Percentiles rank a stretch among this genome's conserved stretches.
Conservation (phyloP, 768 basidiomycete species). For the Russula brevipes region DNA sequence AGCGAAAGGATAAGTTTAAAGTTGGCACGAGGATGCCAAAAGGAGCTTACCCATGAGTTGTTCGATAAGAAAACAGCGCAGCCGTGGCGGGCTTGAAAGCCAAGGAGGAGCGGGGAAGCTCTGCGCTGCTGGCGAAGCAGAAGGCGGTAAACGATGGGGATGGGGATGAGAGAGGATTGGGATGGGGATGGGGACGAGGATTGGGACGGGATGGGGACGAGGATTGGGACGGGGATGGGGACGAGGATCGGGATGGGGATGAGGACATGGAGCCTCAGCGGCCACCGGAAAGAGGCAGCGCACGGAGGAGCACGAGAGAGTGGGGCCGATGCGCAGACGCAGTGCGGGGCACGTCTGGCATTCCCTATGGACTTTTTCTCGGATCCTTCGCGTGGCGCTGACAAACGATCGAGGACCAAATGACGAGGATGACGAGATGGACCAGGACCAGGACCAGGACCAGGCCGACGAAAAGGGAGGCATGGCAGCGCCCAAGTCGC, state of each 20-base stretch:
- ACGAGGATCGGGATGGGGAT: too few relatives aligned
- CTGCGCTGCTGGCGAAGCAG: not conserved
- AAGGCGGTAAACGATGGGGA: constrained; percentile 36
- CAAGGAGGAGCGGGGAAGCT: too few relatives aligned
- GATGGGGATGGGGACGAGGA: too few relatives aligned
- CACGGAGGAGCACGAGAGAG: constrained; percentile 29
- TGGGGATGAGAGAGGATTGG: too few relatives aligned
- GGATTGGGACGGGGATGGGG: constrained; percentile 14
- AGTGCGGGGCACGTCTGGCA: not conserved
- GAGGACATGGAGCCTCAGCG: constrained; percentile 27
- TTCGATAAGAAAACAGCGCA: too few relatives aligned
- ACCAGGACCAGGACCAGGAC: too few relatives aligned
- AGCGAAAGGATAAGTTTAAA: too few relatives aligned
- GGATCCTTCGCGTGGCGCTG: constrained; percentile 53
- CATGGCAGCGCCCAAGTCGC: too few relatives aligned
- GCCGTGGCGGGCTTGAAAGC: constrained; percentile 47
- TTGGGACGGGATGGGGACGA: too few relatives aligned
- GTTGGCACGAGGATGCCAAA: too few relatives aligned
- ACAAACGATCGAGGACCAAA: constrained; percentile 28
- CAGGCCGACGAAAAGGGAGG: too few relatives aligned
- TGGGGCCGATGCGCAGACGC: constrained; percentile 13
- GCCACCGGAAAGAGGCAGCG: constrained; percentile 31
- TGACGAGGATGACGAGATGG: constrained; percentile 35
- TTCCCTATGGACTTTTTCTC: constrained; percentile 78
- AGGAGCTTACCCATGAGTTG: too few relatives aligned